Evolutionary conservation across 2,329 filamentous ascomycete species (phyloP), one percentile per base, ranked within the genome.

Genomic region (Nemania serpens): DNA sequence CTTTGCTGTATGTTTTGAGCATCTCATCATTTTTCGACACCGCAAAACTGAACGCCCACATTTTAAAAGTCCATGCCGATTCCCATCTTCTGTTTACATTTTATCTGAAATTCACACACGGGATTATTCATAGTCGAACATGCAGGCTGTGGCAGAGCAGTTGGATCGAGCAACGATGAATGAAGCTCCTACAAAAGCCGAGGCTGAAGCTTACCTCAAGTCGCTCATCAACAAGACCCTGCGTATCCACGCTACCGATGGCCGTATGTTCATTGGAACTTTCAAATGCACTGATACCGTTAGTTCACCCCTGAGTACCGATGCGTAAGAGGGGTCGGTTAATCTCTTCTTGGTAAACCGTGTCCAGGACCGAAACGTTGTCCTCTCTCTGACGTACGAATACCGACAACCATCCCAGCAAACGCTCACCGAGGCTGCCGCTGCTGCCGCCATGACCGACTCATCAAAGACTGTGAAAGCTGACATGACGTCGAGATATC

Each of bases 201-300:
- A 84, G 69, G 83, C 85, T 18, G 77, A 79, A 58, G 71, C 75
- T 45, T 91, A 84, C 70, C 81, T 91, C 29, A 75, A 77, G 36
- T 85, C 88, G 22, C 84, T 96, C 52, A 80, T 96, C 54, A 91
- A 91, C 75, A 91, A 91, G 74, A 91, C 86, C 41, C 78, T 98
- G 36, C 88, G 93, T 59, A 79, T 98, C 56, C 85, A 90, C 69
- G 91, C 90, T 13, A 91, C 87, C 4, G 94, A 98, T 74, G 87
- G 86, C 15, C 91, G 95, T 62, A 88, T 97, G 75, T 99, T 98
- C 75, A 86, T 93, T 57, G 95, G 95, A 18, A 84, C 88, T 65
- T 91, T 99, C 78, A 97, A 96, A 77, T 99, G 95, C 79, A 97
- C 93, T 33, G 95, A 99, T 79, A 87, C 90, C 61, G 93, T 96